Base-by-base conservation (phyloP, 306 rosid genomes). In the Glycine latifolia region DNA sequence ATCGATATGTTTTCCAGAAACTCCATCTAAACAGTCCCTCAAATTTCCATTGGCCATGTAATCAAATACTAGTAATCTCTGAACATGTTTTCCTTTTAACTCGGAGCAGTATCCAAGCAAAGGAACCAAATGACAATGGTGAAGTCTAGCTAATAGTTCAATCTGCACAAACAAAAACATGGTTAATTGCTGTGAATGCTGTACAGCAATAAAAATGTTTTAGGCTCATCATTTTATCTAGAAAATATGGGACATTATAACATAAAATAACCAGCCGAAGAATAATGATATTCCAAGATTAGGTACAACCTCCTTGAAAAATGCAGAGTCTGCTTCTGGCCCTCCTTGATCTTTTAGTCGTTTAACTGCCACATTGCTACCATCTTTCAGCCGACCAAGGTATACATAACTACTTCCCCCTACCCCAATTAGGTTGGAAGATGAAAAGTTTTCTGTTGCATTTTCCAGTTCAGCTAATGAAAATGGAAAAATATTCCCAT, bases 321-420 rank as follows among this genome's bases (percentile, higher is more conserved):
- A 90, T 75, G 86, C 76, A 63, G 88, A 86, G 79, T 93, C 97
- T n/a, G 89, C 88, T 49, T 91, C 99, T 6, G 91, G 86, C 55
- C 94, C 98, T 61, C 87, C 89, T 31, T 84, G 94, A 86, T 91
- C 78, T 83, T 89, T 91, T 71, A 93, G 83, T 31, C 97, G 92
- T 88, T 96, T 96, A 70, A 96, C 89, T 7, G 99, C 99, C 84
- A 93, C 97, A 35, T 80, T 59, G 60, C 86, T 87, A 3, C 97
- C 92, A 59, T 92, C 91, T 85, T 84, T 93, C 48, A 96, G 84
- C 81, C 68, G 80, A 83, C 98, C 99, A 50, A 85, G 94, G 90
- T 91, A 92, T 56, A 96, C 99, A 77, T 86, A 90, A 82, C 99
- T 96, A 85, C 99, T 93, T 80, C 98, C 99, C 1, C 99, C 99